These are phyloP conservation scores for Avena sativa DNA, from an alignment of 176 grass and related monocot species.

Conservation along the genomic window DNA sequence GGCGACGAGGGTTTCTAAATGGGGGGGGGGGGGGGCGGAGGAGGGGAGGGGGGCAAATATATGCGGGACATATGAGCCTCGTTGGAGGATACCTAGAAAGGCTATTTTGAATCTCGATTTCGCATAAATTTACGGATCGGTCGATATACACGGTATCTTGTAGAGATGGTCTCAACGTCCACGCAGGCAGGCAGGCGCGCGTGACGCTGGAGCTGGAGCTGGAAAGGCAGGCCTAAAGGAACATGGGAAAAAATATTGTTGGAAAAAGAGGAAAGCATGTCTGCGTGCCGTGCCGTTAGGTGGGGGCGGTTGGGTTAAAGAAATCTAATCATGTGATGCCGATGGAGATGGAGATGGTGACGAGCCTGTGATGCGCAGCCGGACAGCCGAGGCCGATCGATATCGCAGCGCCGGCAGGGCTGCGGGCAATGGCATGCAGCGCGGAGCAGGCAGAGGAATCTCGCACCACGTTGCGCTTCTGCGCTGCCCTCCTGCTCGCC, in stretches of 20 bases:
- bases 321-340: constrained; percentile 24
- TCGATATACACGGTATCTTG: too few relatives aligned
- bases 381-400: neutral
- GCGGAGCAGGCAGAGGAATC: neutral
- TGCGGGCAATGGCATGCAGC: neutral
- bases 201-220: neutral
- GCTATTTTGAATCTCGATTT: too few relatives aligned
- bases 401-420: too few relatives aligned
- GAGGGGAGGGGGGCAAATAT: too few relatives aligned
- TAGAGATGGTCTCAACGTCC: too few relatives aligned
- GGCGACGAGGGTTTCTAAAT: too few relatives aligned
- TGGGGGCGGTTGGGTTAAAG: neutral
- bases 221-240: constrained; percentile 33
- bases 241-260: neutral
- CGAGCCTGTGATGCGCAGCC: neutral
- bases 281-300: constrained; percentile 6
- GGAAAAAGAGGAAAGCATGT: neutral
- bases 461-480: neutral
- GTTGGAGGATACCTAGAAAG: too few relatives aligned
- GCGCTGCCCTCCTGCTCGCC: neutral
- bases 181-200: neutral
- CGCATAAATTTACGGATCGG: too few relatives aligned
- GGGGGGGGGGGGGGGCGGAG: too few relatives aligned
- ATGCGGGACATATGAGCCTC: too few relatives aligned
- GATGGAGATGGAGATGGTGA: neutral